Conservation (phyloP, 768 basidiomycete species). For the Auricularia heimuer region DNA sequence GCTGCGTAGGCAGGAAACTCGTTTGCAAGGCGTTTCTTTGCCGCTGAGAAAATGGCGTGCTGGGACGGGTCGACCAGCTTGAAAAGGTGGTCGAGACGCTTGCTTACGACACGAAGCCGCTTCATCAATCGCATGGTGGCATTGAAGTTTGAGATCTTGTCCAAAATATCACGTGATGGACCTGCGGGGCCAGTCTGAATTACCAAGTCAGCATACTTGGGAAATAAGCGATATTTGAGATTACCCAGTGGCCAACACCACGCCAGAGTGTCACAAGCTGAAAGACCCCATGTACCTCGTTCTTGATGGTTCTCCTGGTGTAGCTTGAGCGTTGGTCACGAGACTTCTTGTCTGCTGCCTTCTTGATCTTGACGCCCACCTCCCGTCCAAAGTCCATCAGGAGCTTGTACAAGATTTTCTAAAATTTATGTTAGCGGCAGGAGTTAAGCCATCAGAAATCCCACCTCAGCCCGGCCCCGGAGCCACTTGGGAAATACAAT, state of each 20-base stretch:
- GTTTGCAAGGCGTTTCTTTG: not conserved
- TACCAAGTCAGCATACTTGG: not conserved
- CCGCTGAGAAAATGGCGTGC: not conserved
- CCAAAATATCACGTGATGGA: not conserved
- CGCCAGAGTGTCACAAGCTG: not conserved
- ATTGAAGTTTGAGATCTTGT: not conserved
- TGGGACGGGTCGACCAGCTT: not conserved
- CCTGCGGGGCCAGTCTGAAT: not conserved
- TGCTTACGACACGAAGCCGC: not conserved
- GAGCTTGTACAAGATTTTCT: not conserved
- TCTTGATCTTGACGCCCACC: not conserved
- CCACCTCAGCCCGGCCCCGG: not conserved
- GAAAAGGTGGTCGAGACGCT: not conserved
- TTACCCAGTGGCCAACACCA: not conserved
- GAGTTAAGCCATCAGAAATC: not conserved
- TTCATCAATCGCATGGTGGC: not conserved
- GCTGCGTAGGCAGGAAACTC: not conserved
- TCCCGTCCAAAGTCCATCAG: not conserved
- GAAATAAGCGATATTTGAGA: not conserved
- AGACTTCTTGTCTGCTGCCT: not conserved
- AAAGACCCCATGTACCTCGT: not conserved
- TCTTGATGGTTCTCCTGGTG: not conserved
- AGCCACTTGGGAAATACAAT: not conserved
- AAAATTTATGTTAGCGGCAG: not conserved
- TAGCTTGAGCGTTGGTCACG: not conserved